Evolutionary conservation across 805 yeast genomes (phyloP), one percentile per base, ranked within the genome.

Genomic region (Candida easanensis): DNA sequence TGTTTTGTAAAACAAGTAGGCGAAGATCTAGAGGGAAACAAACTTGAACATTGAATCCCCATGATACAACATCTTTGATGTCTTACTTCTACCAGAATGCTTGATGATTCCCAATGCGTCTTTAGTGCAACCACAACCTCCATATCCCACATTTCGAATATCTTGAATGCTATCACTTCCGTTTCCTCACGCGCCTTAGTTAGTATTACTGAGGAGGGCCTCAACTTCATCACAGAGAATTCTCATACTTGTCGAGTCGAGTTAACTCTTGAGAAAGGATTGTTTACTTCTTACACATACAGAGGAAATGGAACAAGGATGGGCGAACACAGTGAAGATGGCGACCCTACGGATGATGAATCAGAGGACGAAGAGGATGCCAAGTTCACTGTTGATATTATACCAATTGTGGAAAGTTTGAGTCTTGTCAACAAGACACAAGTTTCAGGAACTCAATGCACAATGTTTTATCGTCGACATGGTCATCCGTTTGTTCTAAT

Each of bases 401-500:
- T 62, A 19, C 74, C 77, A 19, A 60, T 78, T 4, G 60, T 76
- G 17, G 80, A 78, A 52, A 73, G 80, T 33, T 65, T 78, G 15
- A 77, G 70, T 49, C 64, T 77, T 13, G 65, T 59, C 51, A 69
- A 60, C 48, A 57, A 58, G 33, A 68, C 58, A 46, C 57, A 59
- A 26, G 28, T 25, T 1, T 56, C 49, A 45, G 60, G 41, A 3
- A 57, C 71, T 1, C 76, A 73, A 44, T 77, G 82, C 49, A 72
- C 80, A 7, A 46, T 81, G 42, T 68, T 74, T 17, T 76, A 74
- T 52, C 61, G 68, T 35, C 76, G 77, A 0, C 56, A 64, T 7
- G 82, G 82, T 0, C 56, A 69, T 9, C 83, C 82, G 0, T 78
- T 83, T 51, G 66, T 74, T 0, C 46, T 82, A 17, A 70, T 74